Evolutionary conservation across 2,329 filamentous ascomycete genomes (phyloP).

Genomic region (Fusarium buharicum): DNA sequence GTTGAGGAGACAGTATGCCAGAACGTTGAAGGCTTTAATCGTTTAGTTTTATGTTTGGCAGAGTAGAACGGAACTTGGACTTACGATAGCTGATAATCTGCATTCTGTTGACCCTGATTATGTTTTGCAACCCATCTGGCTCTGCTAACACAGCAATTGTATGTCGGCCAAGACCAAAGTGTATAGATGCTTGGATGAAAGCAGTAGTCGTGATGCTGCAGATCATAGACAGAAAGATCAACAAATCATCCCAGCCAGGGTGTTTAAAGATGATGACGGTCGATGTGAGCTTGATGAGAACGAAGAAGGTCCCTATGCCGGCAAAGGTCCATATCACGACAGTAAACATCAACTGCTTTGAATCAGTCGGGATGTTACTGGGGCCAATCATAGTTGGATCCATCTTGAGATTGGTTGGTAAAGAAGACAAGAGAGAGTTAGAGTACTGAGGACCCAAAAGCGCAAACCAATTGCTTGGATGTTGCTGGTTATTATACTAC

Average conservation of each 20-base stretch:
- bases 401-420: background rate
- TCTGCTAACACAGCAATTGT: slow-evolving; percentile 6
- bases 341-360: slow-evolving; percentile 3
- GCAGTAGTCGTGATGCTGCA: slow-evolving; percentile 14
- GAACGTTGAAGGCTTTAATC: slow-evolving; percentile 6
- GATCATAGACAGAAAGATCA: slow-evolving; percentile 10
- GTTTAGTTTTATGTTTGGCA: background rate
- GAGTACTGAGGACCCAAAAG: too few relatives aligned
- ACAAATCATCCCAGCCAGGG: slow-evolving; percentile 20
- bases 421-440: too few relatives aligned
- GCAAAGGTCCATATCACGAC: slow-evolving; percentile 15
- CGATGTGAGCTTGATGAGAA: slow-evolving; percentile 8
- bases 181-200: slow-evolving; percentile 3
- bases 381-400: background rate
- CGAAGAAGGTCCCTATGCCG: slow-evolving; percentile 6
- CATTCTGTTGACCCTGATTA: background rate
- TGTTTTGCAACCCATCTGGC: background rate
- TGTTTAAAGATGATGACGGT: slow-evolving; percentile 7
- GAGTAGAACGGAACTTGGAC: background rate
- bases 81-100: slow-evolving; percentile 13
- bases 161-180: slow-evolving; percentile 12
- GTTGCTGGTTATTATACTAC: too few relatives aligned
- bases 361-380: background rate
- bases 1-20: slow-evolving; percentile 24
- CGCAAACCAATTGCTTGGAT: too few relatives aligned